Evolutionary conservation across 1,284 basidiomycete genomes (phyloP), one percentile per base, ranked within the genome.

Genomic region (Schizopora paradoxa): DNA sequence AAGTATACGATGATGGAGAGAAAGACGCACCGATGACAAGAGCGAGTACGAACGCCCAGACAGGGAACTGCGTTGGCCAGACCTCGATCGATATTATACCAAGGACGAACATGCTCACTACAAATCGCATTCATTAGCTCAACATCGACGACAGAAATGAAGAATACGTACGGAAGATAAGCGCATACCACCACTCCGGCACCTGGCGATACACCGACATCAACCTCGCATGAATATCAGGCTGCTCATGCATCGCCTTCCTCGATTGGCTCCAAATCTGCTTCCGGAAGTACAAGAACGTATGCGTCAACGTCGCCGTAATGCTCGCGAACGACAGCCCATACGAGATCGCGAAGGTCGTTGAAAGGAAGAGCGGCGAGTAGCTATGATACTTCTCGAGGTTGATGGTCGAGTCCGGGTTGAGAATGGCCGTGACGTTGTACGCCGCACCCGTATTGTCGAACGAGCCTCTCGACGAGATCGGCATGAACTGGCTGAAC

Each of bases 11-110:
- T 31, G 13, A 6, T 32, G 13, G 14, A 16, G 11, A 25, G 25
- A 18, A 25, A 32, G 26, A 23, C 27, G 7, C 21, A 50, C 47
- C 42, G 29, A 70, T 60, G 34, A 64, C 43, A 34, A 70, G 55
- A 38, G 64, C 62, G 39, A 66, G 56, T 36, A 69, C 35, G 21
- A 70, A 57, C 14, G 63, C 62, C 56, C 63, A 69, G 25, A 65
- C 58, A 1, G 64, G 62, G n/a, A 66, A 52, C 18, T 64, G 53
- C 0, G 68, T 67, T 3, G 57, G 55, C 54, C 60, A 69, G 16
- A 58, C 63, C 26, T 58, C 48, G 5, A 64, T 59, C 1, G 62
- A 58, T 11, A 60, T 58, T 22, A 67, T 52, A 43, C 60, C 60
- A 47, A 69, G 55, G 8, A 49, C 62, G 18, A 70, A 59, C 58